A percentile compares a stretch with the other conserved stretches of the same genome.
Conservation (phyloP, 1,139 yeast genomes). For the Geotrichum carabidarum region DNA sequence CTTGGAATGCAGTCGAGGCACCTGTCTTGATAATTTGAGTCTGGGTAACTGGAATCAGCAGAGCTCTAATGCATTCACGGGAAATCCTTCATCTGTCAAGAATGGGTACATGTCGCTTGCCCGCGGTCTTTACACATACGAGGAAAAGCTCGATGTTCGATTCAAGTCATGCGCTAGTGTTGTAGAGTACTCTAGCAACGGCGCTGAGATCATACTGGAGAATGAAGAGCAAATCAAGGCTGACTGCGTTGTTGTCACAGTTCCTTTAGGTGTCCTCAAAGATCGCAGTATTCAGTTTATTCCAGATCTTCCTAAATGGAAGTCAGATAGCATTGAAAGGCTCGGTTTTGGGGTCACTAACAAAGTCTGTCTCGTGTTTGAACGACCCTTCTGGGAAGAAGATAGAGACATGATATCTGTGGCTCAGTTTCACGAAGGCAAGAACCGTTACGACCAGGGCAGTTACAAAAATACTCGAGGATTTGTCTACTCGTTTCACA, state of each 20-base stretch:
- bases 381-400: constrained; percentile 41
- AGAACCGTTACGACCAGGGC: constrained; percentile 26
- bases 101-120: constrained; percentile 39
- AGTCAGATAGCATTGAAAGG: constrained; percentile 39
- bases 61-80: constrained; percentile 38
- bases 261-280: constrained; percentile 43
- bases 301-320: constrained; percentile 44
- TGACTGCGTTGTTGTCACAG: constrained; percentile 40
- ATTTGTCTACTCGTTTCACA: constrained; percentile 41
- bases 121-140: constrained; percentile 40
- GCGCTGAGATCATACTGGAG: constrained; percentile 35
- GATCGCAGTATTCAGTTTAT: constrained; percentile 39
- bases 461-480: constrained; percentile 35
- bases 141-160: constrained; percentile 40
- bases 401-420: constrained; percentile 37
- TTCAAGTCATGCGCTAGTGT: constrained; percentile 40
- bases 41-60: constrained; percentile 43
- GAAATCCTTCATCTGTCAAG: constrained; percentile 39
- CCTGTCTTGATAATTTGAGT: constrained; percentile 37
- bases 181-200: constrained; percentile 34
- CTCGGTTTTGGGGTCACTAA: constrained; percentile 42
- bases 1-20: constrained; percentile 40
- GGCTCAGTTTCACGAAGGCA: constrained; percentile 25
- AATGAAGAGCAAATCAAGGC: constrained; percentile 41
- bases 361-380: constrained; percentile 40